phyloP scores from a whole-genome alignment of 2,329 filamentous ascomycete genomes.

The Chrysoporthe deuterocubensis region DNA sequence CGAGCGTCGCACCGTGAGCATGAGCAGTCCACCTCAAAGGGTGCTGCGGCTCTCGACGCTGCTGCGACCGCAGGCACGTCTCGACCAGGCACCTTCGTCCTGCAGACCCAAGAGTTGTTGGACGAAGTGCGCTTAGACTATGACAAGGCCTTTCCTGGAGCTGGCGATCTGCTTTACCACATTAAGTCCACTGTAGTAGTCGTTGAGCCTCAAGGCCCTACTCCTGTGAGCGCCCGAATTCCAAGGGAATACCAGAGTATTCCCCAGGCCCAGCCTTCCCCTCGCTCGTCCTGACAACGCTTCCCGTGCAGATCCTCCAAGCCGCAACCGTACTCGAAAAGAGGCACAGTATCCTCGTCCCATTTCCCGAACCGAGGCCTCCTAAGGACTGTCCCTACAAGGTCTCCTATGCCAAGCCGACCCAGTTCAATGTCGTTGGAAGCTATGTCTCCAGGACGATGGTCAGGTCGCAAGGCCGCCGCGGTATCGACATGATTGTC shows the following conservation, averaged over 20 bases:
- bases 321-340: constrained; percentile 71
- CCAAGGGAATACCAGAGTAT: not conserved
- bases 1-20: constrained; percentile 15
- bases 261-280: not conserved
- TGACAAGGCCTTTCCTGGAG: constrained; percentile 49
- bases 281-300: not conserved
- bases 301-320: constrained; percentile 63
- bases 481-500: constrained; percentile 80
- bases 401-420: constrained; percentile 75
- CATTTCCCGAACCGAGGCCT: constrained; percentile 83
- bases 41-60: constrained; percentile 33
- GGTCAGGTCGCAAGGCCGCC: constrained; percentile 61
- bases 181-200: constrained; percentile 59
- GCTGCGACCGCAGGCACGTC: constrained; percentile 38
- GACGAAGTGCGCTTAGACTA: constrained; percentile 60
- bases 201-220: constrained; percentile 52
- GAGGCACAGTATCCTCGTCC: constrained; percentile 70
- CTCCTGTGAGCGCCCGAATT: constrained; percentile 48
- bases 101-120: constrained; percentile 64
- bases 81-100: constrained; percentile 56
- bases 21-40: constrained; percentile 12
- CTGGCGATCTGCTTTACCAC: constrained; percentile 53
- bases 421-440: constrained; percentile 83
- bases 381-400: constrained; percentile 79
- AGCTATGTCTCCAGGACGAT: constrained; percentile 82